Evolutionary conservation across 306 rosid genomes (phyloP).

Genomic region (Cucumis sativus): DNA sequence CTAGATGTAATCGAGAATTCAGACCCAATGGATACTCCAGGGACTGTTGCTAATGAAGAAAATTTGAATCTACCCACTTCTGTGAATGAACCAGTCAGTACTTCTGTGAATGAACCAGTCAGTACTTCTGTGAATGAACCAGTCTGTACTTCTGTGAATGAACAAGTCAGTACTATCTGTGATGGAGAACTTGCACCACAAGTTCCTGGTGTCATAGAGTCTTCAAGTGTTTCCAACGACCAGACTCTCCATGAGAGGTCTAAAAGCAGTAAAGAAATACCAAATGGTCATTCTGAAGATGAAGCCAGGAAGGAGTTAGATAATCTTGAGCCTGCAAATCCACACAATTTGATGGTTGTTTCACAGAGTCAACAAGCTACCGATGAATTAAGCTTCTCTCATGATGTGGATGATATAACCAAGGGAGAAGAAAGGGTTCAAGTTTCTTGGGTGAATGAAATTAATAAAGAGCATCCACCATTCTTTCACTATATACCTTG

Average conservation of each 20-base stretch:
- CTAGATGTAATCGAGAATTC: constrained; percentile 27
- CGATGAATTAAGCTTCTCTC: constrained; percentile 29
- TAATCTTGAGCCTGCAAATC: constrained; percentile 19
- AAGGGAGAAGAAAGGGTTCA: constrained; percentile 75
- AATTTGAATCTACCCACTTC: constrained; percentile 12
- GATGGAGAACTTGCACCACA: constrained; percentile 18
- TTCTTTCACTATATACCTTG: constrained; percentile 50
- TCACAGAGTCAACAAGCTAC: constrained; percentile 23
- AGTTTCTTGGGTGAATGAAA: constrained; percentile 57
- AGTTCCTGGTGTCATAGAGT: constrained; percentile 7
- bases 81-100: constrained; percentile 26
- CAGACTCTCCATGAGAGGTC: constrained; percentile 8
- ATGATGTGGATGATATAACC: constrained; percentile 43
- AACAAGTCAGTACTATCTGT: not conserved
- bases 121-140: constrained; percentile 23
- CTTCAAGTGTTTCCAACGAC: constrained; percentile 19
- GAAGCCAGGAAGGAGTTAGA: constrained; percentile 17
- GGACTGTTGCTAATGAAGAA: constrained; percentile 21
- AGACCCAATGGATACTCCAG: constrained; percentile 17
- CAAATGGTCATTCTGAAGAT: constrained; percentile 21
- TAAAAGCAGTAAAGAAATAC: constrained; percentile 11
- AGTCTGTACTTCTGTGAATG: not conserved
- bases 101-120: no score
- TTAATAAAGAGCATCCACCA: constrained; percentile 33
- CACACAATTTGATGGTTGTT: constrained; percentile 24